A percentile compares a stretch with the other conserved stretches of the same genome.
phyloP scores from a whole-genome alignment of 2,329 filamentous ascomycete genomes.

The Diaporthe amygdali region DNA sequence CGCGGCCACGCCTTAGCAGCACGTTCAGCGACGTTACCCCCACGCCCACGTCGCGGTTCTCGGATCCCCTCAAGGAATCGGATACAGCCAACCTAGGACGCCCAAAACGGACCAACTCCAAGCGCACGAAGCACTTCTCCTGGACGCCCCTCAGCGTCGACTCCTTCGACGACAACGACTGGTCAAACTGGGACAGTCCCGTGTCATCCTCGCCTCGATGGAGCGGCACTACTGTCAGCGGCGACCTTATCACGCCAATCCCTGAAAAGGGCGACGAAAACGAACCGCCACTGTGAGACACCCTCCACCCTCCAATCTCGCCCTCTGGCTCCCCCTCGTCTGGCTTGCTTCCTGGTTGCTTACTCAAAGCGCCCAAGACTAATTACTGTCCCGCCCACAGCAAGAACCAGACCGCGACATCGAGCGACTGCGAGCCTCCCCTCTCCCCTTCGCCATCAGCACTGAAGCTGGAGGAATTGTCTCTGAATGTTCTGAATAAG shows the following conservation, averaged over 20 bases:
- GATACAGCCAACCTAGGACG: constrained; percentile 23
- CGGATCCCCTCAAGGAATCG: constrained; percentile 20
- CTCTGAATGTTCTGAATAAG: constrained; percentile 75
- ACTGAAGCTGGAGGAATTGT: constrained; percentile 57
- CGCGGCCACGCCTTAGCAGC: constrained; percentile 48
- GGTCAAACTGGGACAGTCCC: constrained; percentile 69
- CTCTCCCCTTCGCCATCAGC: constrained; percentile 35
- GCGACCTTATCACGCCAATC: constrained; percentile 50
- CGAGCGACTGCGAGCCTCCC: constrained; percentile 31
- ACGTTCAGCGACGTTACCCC: constrained; percentile 44
- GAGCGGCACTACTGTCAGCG: constrained; percentile 65
- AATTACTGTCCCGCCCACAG: constrained; percentile 26
- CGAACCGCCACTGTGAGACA: constrained; percentile 54
- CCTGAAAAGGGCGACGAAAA: constrained; percentile 52
- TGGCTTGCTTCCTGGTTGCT: constrained; percentile 24
- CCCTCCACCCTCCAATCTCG: constrained; percentile 17
- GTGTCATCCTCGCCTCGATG: constrained; percentile 57
- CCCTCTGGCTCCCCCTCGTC: neutral
- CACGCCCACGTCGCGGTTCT: constrained; percentile 27
- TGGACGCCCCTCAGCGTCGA: constrained; percentile 65
- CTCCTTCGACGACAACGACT: constrained; percentile 65
- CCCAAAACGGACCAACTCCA: constrained; percentile 30
- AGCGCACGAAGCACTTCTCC: constrained; percentile 60
- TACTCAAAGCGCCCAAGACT: constrained; percentile 22
- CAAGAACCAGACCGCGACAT: constrained; percentile 22